phyloP scores from a whole-genome alignment of 2,329 filamentous ascomycete species.

The Emergomyces africanus region DNA sequence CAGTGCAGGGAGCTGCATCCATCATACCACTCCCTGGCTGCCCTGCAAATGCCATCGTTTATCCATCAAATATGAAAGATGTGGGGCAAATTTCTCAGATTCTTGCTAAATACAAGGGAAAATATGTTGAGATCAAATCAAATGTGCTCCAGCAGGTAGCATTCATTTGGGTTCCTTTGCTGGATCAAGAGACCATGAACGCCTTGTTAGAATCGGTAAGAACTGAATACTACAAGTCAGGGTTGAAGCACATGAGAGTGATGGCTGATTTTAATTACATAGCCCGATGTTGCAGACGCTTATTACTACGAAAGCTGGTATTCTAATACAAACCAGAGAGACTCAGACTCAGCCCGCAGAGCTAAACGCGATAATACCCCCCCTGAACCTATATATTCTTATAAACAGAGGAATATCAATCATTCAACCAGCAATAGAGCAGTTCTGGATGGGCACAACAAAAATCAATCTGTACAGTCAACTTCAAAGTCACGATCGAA shows the following conservation, averaged over 20 bases:
- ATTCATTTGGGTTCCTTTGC: background rate
- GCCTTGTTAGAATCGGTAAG: background rate
- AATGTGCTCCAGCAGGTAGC: background rate
- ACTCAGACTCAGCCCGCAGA: background rate
- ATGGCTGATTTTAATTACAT: background rate
- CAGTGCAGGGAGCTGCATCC: background rate
- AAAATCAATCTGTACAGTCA: background rate
- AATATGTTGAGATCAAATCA: background rate
- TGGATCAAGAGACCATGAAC: background rate
- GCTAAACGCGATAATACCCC: background rate
- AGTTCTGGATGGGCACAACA: background rate
- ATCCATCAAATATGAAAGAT: background rate
- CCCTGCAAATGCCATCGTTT: background rate
- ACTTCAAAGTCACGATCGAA: background rate
- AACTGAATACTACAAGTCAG: background rate
- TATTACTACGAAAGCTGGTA: background rate
- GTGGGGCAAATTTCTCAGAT: background rate
- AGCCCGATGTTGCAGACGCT: background rate
- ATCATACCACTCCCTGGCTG: background rate
- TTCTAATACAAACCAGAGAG: background rate
- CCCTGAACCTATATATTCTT: background rate
- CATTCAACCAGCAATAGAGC: background rate
- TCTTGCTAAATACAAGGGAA: background rate
- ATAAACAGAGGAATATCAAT: background rate
- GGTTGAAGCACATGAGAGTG: background rate